phyloP scores from a whole-genome alignment of 2,329 filamentous ascomycete species.

The Elsinoe arachidis region DNA sequence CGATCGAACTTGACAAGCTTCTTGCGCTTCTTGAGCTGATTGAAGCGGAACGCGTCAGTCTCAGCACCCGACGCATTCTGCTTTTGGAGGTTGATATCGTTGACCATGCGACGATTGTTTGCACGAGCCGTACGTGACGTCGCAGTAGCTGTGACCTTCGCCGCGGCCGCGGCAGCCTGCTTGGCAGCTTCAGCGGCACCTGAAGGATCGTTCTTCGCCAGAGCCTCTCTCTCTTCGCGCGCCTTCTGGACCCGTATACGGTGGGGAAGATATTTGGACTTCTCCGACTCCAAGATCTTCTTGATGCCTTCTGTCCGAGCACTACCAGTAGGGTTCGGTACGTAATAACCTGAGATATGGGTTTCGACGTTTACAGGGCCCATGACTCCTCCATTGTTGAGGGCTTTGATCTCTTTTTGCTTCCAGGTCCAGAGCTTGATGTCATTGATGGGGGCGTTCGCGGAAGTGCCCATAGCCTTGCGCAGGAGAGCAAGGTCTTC shows the following conservation, averaged over 20 bases:
- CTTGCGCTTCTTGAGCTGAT: conserved; percentile 98
- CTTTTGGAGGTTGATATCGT: conserved; percentile 92
- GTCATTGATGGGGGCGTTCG: conserved; percentile 46
- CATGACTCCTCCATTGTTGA: conserved; percentile 50
- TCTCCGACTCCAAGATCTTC: conserved; percentile 93
- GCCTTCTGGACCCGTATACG: conserved; percentile 92
- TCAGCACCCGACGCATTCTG: conserved; percentile 60
- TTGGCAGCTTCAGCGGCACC: conserved; percentile 59
- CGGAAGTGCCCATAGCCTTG: conserved; percentile 40
- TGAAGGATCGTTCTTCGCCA: conserved; percentile 54
- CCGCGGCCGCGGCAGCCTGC: conserved; percentile 57
- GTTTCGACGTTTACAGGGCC: conserved; percentile 46
- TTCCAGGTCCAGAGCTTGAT: conserved; percentile 59
- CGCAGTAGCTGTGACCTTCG: conserved; percentile 75
- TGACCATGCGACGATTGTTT: conserved; percentile 88
- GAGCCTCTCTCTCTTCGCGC: conserved; percentile 81
- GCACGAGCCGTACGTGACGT: conserved; percentile 89
- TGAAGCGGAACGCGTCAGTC: conserved; percentile 89
- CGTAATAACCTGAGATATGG: conserved; percentile 62
- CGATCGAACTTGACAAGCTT: conserved; percentile 97
- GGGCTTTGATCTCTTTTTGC: conserved; percentile 62
- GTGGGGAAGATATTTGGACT: conserved; percentile 95
- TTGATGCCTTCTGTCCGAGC: conserved; percentile 89
- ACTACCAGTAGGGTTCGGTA: conserved; percentile 74
- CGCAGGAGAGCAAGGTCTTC: conserved; percentile 54